phyloP scores from a whole-genome alignment of 2,329 filamentous ascomycete genomes.

The Cercospora sesami region DNA sequence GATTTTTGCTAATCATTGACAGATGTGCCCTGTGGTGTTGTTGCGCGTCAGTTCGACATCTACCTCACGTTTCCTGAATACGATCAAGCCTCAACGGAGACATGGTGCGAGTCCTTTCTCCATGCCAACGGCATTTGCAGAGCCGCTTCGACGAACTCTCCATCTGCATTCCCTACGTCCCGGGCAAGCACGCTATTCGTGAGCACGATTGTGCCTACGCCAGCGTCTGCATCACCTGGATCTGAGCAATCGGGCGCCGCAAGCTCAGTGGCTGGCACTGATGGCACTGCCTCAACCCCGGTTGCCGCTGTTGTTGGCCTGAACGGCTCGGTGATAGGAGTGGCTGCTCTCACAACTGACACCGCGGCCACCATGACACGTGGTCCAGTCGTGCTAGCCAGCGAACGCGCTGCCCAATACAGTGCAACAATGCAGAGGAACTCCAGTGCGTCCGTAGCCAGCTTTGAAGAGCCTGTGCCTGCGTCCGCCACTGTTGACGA shows the following conservation, averaged over 20 bases:
- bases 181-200: conserved; percentile 3
- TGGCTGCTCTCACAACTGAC: background rate
- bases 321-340: background rate
- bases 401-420: conserved; percentile 6
- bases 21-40: conserved; percentile 10
- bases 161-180: conserved; percentile 12
- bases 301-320: background rate
- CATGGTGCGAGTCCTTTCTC: conserved; percentile 10
- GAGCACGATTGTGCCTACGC: conserved; percentile 2
- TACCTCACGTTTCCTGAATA: conserved; percentile 10
- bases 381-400: conserved; percentile 1
- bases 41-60: conserved; percentile 7
- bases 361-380: background rate
- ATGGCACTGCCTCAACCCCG: background rate
- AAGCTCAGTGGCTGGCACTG: background rate
- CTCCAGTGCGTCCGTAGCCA: background rate
- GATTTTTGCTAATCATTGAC: conserved; percentile 28
- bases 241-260: background rate
- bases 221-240: background rate
- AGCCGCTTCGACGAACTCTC: conserved; percentile 10
- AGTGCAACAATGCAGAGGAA: conserved; percentile 1
- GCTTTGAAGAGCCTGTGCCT: background rate
- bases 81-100: conserved; percentile 3
- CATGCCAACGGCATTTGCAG: conserved; percentile 9
- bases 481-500: background rate